Base-by-base conservation (phyloP, 805 yeast genomes). In the Nakazawaea peltata region DNA sequence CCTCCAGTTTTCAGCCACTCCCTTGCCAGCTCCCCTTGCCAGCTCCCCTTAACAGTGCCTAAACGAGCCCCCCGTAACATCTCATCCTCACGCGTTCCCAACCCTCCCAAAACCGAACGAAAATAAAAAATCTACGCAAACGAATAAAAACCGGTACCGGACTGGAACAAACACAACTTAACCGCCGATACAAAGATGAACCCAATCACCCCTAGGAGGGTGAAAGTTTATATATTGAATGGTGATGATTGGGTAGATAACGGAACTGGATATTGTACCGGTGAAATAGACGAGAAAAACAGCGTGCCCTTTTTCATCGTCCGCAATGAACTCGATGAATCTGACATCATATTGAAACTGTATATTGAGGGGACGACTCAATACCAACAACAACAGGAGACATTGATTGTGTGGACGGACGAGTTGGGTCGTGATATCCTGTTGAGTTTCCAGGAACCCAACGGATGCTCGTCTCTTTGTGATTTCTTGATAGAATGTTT, bases 371-470 rank as follows among this genome's bases (percentile, higher is more conserved):
- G 94, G 0, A 58, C 72, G 19, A 79, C 77, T 3, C 94, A 83
- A 46, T 90, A 83, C 53, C 97, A 90, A 53, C 71, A 94, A 49
- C 97, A 92, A 50, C 95, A 87, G 51, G 97, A 87, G 40, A 87
- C 97, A 0, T 63, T 90, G 32, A 85, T 90, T 8, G 95, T 90
- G 15, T 90, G 97, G 97, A 82, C 94, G 8, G 95, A 85, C 49
- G 48, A 59, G 2, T 67, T 70, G 14, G 76, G 80, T 6, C 69
- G 68, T 35, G 94, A 86, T 54, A 74, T 85, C 43, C 97, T 97
- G 2, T 64, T 90, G 17, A 81, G 94, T 30, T 90, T 90, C 55
- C 96, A 90, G 55, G 97, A 87, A 48, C 77, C 84, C 24, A 81
- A 80, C 30, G 97, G 97, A 0, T 90, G 98, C 56, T 72, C 83